Evolutionary conservation across 2,329 filamentous ascomycete genomes (phyloP).

Genomic region (Ramichloridium luteum): DNA sequence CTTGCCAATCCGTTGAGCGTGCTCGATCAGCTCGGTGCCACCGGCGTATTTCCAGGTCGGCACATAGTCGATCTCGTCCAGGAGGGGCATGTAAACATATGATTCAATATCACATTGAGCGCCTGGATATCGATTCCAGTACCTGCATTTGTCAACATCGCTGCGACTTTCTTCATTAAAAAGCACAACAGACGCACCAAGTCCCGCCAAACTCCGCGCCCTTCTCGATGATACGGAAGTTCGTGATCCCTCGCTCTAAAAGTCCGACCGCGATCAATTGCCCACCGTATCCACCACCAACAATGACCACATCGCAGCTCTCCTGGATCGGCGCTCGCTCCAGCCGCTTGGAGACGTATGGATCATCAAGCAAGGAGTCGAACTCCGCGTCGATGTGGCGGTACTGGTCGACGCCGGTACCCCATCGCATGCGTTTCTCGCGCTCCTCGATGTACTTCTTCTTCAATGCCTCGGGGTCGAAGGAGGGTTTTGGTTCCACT

Average conservation of each 20-base stretch:
- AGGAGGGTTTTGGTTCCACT: slow-evolving; percentile 5
- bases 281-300: slow-evolving; percentile 14
- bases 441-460: slow-evolving; percentile 13
- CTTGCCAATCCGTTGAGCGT: slow-evolving; percentile 13
- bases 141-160: not conserved
- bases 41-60: slow-evolving; percentile 27
- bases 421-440: slow-evolving; percentile 12
- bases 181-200: slow-evolving; percentile 25
- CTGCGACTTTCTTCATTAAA: no score
- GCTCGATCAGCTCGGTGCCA: slow-evolving; percentile 31
- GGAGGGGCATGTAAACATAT: slow-evolving; percentile 35
- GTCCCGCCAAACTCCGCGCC: slow-evolving; percentile 31
- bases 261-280: slow-evolving; percentile 13
- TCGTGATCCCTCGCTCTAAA: slow-evolving; percentile 13
- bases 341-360: slow-evolving; percentile 10
- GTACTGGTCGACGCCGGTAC: slow-evolving; percentile 14
- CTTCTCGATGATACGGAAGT: slow-evolving; percentile 14
- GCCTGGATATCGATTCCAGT: slow-evolving; percentile 29
- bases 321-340: slow-evolving; percentile 12
- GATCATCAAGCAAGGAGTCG: slow-evolving; percentile 11
- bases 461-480: slow-evolving; percentile 13
- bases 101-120: slow-evolving; percentile 38
- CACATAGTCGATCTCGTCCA: slow-evolving; percentile 32
- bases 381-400: slow-evolving; percentile 13
- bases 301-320: slow-evolving; percentile 11